These are phyloP conservation scores for Paracoccidioides brasiliensis DNA, from an alignment of 2,329 filamentous ascomycete species.

Conservation along the genomic window DNA sequence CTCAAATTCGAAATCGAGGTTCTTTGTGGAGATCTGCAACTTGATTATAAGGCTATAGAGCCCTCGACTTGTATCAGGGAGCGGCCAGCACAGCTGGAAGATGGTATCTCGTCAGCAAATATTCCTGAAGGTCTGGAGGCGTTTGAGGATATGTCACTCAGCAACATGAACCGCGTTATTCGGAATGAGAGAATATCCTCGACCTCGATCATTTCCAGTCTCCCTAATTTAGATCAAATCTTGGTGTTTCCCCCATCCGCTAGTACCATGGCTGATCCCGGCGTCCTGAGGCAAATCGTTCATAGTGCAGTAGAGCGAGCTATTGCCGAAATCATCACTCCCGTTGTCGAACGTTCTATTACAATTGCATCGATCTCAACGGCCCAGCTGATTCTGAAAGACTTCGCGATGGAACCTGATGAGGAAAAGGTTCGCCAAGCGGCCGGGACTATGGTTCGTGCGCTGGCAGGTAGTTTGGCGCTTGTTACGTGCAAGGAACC, in stretches of 20 bases:
- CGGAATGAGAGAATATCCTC: slow-evolving; percentile 62
- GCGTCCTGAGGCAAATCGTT: slow-evolving; percentile 59
- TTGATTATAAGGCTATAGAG: slow-evolving; percentile 88
- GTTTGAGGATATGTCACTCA: slow-evolving; percentile 72
- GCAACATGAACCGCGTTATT: slow-evolving; percentile 55
- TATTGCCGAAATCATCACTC: slow-evolving; percentile 90
- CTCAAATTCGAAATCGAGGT: slow-evolving; percentile 98
- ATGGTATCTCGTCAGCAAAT: slow-evolving; percentile 38
- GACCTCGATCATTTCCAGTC: slow-evolving; percentile 60
- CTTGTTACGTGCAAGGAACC: slow-evolving; percentile 98
- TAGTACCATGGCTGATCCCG: slow-evolving; percentile 61
- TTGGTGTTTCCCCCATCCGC: slow-evolving; percentile 66
- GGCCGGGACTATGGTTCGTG: slow-evolving; percentile 87
- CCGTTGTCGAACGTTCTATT: slow-evolving; percentile 91
- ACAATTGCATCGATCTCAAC: slow-evolving; percentile 97
- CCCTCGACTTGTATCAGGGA: slow-evolving; percentile 77
- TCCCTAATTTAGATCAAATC: slow-evolving; percentile 51
- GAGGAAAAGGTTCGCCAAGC: slow-evolving; percentile 75
- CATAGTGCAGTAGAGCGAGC: slow-evolving; percentile 76
- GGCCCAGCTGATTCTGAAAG: slow-evolving; percentile 87
- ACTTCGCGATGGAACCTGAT: slow-evolving; percentile 86
- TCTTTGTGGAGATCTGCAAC: slow-evolving; percentile 75
- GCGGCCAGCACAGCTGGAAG: slow-evolving; percentile 51
- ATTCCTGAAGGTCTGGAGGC: slow-evolving; percentile 58
- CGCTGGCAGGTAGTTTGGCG: slow-evolving; percentile 82